phyloP scores from a whole-genome alignment of 441 rosid genomes.

The Biscutella laevigata region DNA sequence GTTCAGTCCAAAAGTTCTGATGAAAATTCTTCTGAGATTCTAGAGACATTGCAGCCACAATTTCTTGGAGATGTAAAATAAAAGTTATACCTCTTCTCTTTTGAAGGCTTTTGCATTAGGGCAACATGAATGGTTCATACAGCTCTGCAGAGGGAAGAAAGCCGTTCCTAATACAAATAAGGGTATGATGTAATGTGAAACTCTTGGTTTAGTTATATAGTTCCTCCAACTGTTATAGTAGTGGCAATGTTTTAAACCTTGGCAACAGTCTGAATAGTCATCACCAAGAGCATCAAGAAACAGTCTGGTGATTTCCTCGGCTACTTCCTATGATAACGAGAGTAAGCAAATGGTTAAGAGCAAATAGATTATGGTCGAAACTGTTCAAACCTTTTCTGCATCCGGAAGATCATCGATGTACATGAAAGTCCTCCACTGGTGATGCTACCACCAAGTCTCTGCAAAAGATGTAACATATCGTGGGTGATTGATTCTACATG shows the following conservation, averaged over 20 bases:
- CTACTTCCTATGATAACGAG: conserved; percentile 38
- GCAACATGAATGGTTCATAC: conserved; percentile 82
- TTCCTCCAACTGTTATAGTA: not conserved
- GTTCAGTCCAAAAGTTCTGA: not conserved
- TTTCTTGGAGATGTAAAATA: not conserved
- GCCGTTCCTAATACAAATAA: conserved; percentile 48
- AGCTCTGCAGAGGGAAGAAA: conserved; percentile 85
- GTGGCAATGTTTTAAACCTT: conserved; percentile 36
- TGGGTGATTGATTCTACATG: conserved; percentile 3
- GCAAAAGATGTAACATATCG: conserved; percentile 27
- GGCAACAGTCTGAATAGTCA: conserved; percentile 62
- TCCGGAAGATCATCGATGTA: conserved; percentile 59
- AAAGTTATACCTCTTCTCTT: conserved; percentile 55
- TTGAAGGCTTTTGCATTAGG: conserved; percentile 89
- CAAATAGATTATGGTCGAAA: no score
- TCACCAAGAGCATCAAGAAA: conserved; percentile 79
- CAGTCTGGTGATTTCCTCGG: conserved; percentile 46
- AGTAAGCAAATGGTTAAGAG: not conserved
- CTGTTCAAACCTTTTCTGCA: conserved; percentile 48
- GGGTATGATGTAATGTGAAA: not conserved
- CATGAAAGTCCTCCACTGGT: conserved; percentile 87
- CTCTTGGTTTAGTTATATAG: not conserved
- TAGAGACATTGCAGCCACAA: no score
- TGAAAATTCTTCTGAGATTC: not conserved
- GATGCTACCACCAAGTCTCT: conserved; percentile 94